Conservation (phyloP, 2,329 filamentous ascomycete species). For the Fusarium napiforme region DNA sequence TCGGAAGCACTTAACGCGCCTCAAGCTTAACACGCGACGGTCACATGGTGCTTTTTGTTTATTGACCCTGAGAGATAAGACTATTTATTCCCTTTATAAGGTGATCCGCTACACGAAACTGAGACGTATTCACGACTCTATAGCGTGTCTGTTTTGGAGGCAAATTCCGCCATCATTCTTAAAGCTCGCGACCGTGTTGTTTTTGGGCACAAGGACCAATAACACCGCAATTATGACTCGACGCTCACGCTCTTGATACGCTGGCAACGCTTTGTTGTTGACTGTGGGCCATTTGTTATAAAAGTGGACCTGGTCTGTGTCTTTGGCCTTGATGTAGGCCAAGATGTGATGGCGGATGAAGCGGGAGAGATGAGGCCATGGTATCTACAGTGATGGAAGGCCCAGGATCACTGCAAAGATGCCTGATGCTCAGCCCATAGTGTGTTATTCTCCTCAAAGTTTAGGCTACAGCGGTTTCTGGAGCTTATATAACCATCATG, state of each 20-base stretch:
- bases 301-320: slow-evolving; percentile 13
- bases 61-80: slow-evolving; percentile 16
- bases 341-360: slow-evolving; percentile 10
- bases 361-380: slow-evolving; percentile 6
- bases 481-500: neutral
- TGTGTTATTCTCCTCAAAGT: neutral
- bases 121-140: neutral
- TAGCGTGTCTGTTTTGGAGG: neutral
- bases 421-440: neutral
- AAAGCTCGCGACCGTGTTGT: slow-evolving; percentile 9
- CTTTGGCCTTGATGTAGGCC: neutral
- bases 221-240: slow-evolving; percentile 24
- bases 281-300: slow-evolving; percentile 8
- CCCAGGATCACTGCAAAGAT: neutral
- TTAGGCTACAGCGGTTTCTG: neutral
- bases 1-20: slow-evolving; percentile 41
- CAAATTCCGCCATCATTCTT: neutral
- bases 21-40: slow-evolving; percentile 39
- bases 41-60: slow-evolving; percentile 39
- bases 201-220: slow-evolving; percentile 15
- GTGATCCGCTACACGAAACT: slow-evolving; percentile 10
- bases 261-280: slow-evolving; percentile 25
- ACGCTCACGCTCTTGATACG: slow-evolving; percentile 27
- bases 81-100: slow-evolving; percentile 3
- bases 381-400: slow-evolving; percentile 18